A percentile compares a stretch with the other conserved stretches of the same genome.
phyloP scores from a whole-genome alignment of 208 protist species.

The Trypanosoma mega region DNA sequence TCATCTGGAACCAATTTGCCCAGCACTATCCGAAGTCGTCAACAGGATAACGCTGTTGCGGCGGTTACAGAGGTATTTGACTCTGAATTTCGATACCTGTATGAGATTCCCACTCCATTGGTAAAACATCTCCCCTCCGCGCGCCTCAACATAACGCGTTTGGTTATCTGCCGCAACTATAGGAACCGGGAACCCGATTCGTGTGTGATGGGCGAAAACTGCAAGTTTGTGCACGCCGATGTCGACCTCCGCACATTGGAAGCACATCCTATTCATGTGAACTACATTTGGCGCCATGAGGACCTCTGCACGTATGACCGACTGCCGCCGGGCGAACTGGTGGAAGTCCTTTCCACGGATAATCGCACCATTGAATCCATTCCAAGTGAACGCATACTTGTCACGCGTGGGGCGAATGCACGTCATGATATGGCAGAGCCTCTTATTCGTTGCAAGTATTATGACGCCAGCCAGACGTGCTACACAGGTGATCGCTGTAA shows the following conservation, averaged over 20 bases:
- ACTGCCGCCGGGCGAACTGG: conserved; percentile 35
- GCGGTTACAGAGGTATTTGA: conserved; percentile 53
- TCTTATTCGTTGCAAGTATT: conserved; percentile 38
- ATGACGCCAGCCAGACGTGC: conserved; percentile 38
- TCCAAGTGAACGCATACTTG: conserved; percentile 38
- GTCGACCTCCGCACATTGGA: conserved; percentile 46
- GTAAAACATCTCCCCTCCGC: conserved; percentile 65
- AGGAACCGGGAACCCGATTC: conserved; percentile 36
- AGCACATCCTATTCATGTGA: conserved; percentile 73
- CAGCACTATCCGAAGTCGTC: neutral
- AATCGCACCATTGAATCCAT: conserved; percentile 22
- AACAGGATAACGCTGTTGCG: neutral
- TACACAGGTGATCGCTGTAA: conserved; percentile 40
- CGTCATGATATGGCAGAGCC: conserved; percentile 24
- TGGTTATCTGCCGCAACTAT: conserved; percentile 82
- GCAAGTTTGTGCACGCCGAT: conserved; percentile 84
- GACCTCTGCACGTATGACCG: conserved; percentile 64
- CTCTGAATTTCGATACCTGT: conserved; percentile 62
- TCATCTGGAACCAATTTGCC: conserved; percentile 13
- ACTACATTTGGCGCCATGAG: conserved; percentile 77
- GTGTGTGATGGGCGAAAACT: conserved; percentile 60
- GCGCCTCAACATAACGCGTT: conserved; percentile 81
- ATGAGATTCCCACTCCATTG: conserved; percentile 45
- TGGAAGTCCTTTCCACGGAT: conserved; percentile 31
- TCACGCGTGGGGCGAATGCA: conserved; percentile 22